These are phyloP conservation scores for Xylaria grammica DNA, from an alignment of 495 filamentous ascomycete genomes.

Conservation along the genomic window DNA sequence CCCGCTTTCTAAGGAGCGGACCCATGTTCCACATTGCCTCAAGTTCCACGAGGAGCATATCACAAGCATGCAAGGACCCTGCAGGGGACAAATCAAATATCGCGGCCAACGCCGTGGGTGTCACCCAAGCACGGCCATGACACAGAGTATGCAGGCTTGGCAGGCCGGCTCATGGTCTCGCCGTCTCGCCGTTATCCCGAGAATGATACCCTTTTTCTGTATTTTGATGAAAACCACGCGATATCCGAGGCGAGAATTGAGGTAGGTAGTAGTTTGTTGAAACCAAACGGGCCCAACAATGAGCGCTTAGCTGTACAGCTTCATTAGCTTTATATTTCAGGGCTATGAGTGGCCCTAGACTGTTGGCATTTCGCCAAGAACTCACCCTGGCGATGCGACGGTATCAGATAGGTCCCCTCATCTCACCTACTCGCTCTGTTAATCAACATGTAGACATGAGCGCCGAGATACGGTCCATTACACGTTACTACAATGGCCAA, in stretches of 20 bases:
- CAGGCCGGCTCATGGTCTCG: neutral
- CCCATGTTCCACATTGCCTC: neutral
- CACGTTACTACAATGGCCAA: no score
- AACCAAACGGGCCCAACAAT: neutral
- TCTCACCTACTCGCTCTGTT: neutral
- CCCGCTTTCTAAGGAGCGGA: neutral
- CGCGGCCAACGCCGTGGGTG: conserved; percentile 3
- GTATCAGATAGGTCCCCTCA: neutral
- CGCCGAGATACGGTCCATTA: neutral
- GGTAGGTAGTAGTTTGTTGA: neutral
- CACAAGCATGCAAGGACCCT: conserved; percentile 12
- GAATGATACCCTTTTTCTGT: neutral
- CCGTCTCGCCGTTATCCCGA: conserved; percentile 12
- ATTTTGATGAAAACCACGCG: conserved; percentile 1
- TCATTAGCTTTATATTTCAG: neutral
- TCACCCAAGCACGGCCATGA: conserved; percentile 18
- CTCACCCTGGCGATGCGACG: neutral
- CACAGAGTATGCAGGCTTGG: conserved; percentile 16
- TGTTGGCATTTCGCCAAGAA: neutral
- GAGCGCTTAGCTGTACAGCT: neutral
- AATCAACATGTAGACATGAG: neutral
- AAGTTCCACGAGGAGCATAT: neutral
- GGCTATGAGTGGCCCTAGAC: neutral
- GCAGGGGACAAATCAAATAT: conserved; percentile 15
- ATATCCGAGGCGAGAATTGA: conserved; percentile 3